Evolutionary conservation across 352 stramenopile genomes (phyloP), one percentile per base, ranked within the genome.

Genomic region (Pythium aquatile): DNA sequence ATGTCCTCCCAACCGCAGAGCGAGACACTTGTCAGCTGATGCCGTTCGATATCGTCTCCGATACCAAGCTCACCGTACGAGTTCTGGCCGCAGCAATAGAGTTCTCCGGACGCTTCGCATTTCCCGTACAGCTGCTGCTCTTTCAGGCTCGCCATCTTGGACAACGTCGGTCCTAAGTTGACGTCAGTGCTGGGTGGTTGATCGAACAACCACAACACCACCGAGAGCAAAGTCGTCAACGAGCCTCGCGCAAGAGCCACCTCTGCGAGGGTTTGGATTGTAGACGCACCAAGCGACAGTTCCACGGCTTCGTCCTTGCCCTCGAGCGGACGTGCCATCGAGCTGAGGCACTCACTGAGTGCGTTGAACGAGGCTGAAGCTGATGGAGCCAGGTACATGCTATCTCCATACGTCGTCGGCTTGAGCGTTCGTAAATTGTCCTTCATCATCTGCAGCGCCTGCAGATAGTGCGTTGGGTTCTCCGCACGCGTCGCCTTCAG

Each of bases 41-140:
- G 85, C 0, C 88, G 70, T 60, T 94, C 85, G 29, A 94, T 85
- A 57, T 94, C 87, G 48, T 96, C 88, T 20, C 88, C 88, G 51
- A 88, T 87, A 6, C 86, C 86, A 16, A 96, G 71, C 67, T 96
- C 88, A 49, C 88, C 88, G 59, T 96, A 96, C 29, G 85, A 94
- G 56, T 96, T 96, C 46, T 96, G 88, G 3, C 88, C 88, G 40
- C 86, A 96, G 52, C 80, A 89, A 51, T 96, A 96, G 0, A 96
- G 77, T 55, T 96, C 87, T 2, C 85, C 86, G 0, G 81, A 94
- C 37, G 86, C 83, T 61, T 94, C 85, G 46, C 84, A 94, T 30
- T 91, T 93, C 8, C 85, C 87, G 49, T 96, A 96, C 58, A 96
- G 86, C 11, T 82, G 82, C 52, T 96, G 85, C 55, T 96, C 85